Percentiles rank a stretch among this genome's conserved stretches.
Conservation (phyloP, 257 asterid genomes). For the Lithospermum erythrorhizon region DNA sequence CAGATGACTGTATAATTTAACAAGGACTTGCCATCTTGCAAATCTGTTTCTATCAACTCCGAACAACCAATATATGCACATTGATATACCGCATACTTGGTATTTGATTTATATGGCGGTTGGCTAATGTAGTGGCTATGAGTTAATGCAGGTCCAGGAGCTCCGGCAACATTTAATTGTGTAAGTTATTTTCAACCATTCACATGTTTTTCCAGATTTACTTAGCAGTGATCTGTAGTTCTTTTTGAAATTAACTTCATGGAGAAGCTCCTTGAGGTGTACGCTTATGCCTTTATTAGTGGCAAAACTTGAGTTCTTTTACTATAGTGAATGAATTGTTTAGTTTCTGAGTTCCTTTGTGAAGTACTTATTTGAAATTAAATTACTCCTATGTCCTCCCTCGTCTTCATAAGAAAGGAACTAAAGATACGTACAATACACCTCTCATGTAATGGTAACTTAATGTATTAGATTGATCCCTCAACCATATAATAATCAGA, state of each 20-base stretch:
- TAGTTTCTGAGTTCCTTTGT: too few relatives aligned
- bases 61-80: too few relatives aligned
- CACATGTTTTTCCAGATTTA: neutral
- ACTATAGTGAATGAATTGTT: neutral
- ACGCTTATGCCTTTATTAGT: too few relatives aligned
- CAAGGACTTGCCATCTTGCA: too few relatives aligned
- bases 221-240: neutral
- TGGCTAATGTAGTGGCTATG: neutral
- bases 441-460: neutral
- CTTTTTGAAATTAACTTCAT: neutral
- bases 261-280: neutral
- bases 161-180: constrained; percentile 72
- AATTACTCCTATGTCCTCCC: neutral
- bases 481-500: neutral
- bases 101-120: neutral
- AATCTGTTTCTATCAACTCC: too few relatives aligned
- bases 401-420: neutral
- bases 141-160: constrained; percentile 74
- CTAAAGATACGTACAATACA: neutral
- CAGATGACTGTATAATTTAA: too few relatives aligned
- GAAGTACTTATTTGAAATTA: neutral
- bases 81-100: neutral
- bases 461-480: neutral
- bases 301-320: neutral
- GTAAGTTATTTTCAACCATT: constrained; percentile 35